Conservation (phyloP, 495 filamentous ascomycete genomes). For the Hypoxylon fragiforme region DNA sequence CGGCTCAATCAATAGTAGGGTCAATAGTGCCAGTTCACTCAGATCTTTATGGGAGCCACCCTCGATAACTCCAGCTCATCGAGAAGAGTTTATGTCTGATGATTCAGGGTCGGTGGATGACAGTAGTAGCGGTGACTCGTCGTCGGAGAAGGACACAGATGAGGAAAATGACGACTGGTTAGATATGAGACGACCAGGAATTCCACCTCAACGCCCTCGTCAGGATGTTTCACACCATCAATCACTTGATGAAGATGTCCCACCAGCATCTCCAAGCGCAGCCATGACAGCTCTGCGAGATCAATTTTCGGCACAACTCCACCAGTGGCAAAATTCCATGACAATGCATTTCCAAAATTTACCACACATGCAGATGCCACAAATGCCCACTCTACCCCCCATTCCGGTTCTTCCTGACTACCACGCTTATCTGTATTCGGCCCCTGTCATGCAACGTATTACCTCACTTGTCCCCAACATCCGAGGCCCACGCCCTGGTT, state of each 20-base stretch:
- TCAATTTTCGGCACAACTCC: slow-evolving; percentile 74
- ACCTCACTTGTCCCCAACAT: slow-evolving; percentile 71
- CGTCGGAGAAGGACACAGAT: slow-evolving; percentile 39
- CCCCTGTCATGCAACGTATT: slow-evolving; percentile 71
- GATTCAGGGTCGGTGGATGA: slow-evolving; percentile 43
- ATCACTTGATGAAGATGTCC: slow-evolving; percentile 36
- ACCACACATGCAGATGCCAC: slow-evolving; percentile 61
- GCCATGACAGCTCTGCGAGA: slow-evolving; percentile 75
- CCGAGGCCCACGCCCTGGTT: slow-evolving; percentile 43
- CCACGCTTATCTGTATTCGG: slow-evolving; percentile 58
- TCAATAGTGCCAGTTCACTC: slow-evolving; percentile 67
- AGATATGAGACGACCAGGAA: slow-evolving; percentile 43
- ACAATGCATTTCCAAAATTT: slow-evolving; percentile 43
- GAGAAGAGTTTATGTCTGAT: slow-evolving; percentile 41
- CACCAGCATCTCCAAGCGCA: slow-evolving; percentile 59
- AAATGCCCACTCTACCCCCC: slow-evolving; percentile 55
- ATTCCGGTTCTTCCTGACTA: slow-evolving; percentile 71
- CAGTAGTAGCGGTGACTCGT: slow-evolving; percentile 44
- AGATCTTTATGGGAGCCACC: slow-evolving; percentile 63
- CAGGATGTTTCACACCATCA: slow-evolving; percentile 15
- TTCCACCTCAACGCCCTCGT: slow-evolving; percentile 35
- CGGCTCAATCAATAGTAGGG: slow-evolving; percentile 57
- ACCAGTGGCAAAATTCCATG: slow-evolving; percentile 76
- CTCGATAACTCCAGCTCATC: slow-evolving; percentile 40
- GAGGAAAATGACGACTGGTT: slow-evolving; percentile 44